Evolutionary conservation across 495 filamentous ascomycete genomes (phyloP), one percentile per base, ranked within the genome.

Genomic region (Thozetella sp.): DNA sequence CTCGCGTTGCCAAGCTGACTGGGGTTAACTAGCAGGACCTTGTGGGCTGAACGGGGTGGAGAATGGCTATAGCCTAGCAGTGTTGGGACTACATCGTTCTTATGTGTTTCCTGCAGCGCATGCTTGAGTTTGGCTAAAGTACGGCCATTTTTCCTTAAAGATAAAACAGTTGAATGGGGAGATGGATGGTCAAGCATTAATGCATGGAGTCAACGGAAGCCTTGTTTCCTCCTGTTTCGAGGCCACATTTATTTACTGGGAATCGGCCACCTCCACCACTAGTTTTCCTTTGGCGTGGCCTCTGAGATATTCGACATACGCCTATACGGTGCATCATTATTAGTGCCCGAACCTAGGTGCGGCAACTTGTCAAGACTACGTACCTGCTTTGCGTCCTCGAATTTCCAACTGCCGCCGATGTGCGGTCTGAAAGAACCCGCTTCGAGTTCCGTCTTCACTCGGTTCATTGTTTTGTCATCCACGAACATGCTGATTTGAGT

Each of bases 321-420:
- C 43, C 43, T 48, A 48, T 4, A 11, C n/a, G n/a, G 11, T n/a
- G n/a, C 9, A 48, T 15, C 6, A n/a, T 48, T 20, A 48, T 4
- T n/a, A 48, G 20, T 15, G 4, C 43, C 9, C 43, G 20, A 13
- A 15, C 6, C n/a, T 19, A n/a, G 12, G 11, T 3, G 3, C 43
- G n/a, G 43, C n/a, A 10, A 9, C 43, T 4, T 15, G 10, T 3
- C 4, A 4, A 48, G n/a, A 48, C 9, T 15, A 20, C 43, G 12
- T 19, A 48, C 43, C 43, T 48, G 43, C 43, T 48, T 48, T n/a
- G 43, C 43, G 20, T 48, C 43, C n/a, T 48, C 43, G n/a, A 48
- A 48, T n/a, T 48, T 48, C 43, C 43, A 48, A 4, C 6, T 4
- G n/a, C 43, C 43, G 11, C 43, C 43, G n/a, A 48, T 20, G 43